Conservation (phyloP, 2,329 filamentous ascomycete species). For the Fusarium humuli region DNA sequence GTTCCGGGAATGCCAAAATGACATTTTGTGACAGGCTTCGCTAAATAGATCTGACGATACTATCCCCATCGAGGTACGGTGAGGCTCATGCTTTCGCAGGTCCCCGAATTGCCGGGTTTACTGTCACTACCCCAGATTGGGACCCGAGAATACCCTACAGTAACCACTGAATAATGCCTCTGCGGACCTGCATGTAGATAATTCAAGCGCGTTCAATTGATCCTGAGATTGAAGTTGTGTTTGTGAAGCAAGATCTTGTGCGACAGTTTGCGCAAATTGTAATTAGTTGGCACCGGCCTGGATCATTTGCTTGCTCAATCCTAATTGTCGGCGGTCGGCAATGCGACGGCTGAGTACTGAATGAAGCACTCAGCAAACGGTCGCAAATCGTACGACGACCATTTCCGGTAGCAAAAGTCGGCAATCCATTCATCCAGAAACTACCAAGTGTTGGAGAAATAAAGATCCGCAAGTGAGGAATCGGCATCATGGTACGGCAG, state of each 20-base stretch:
- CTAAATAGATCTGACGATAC: not conserved
- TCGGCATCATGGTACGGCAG: slow-evolving; percentile 28
- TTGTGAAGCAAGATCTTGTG: accelerated
- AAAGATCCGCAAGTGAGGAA: slow-evolving; percentile 24
- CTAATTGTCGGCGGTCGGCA: not conserved
- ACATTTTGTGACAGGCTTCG: not conserved
- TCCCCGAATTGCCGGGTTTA: not conserved
- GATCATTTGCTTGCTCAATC: too few relatives aligned
- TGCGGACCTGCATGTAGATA: not conserved
- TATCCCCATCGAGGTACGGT: not conserved
- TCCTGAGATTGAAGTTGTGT: not conserved
- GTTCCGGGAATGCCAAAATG: not conserved
- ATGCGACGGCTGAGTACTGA: accelerated
- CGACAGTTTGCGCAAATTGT: too few relatives aligned
- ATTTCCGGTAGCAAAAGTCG: slow-evolving; percentile 17
- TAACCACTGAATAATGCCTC: not conserved
- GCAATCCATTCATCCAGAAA: slow-evolving; percentile 30
- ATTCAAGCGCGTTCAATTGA: not conserved
- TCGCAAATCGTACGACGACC: slow-evolving; percentile 25
- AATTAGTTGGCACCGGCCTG: too few relatives aligned
- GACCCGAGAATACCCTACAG: not conserved
- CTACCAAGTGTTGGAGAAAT: slow-evolving; percentile 25
- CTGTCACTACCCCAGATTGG: not conserved
- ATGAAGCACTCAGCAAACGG: not conserved
- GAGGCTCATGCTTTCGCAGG: not conserved